Conservation (phyloP, 106 monocot species). For the Dactylorhiza incarnata region DNA sequence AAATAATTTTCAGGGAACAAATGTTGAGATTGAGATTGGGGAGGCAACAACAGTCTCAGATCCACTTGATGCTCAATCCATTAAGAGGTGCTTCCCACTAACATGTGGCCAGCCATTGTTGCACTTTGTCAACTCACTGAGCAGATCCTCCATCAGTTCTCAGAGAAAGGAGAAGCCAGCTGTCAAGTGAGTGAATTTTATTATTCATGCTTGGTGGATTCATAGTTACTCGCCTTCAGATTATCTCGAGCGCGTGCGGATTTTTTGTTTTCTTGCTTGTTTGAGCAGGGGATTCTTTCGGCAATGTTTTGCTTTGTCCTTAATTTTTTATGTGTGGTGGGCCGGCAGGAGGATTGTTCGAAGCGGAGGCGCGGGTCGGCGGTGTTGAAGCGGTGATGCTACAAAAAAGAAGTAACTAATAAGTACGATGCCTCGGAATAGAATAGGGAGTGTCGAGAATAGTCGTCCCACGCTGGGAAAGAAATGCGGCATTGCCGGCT, state of each 20-base stretch:
- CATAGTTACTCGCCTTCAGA: not conserved
- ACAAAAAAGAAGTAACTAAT: too few species aligned
- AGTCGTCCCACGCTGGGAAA: too few species aligned
- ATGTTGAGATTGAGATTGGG: slow-evolving; percentile 22
- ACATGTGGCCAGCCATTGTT: slow-evolving; percentile 42
- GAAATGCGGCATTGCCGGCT: too few species aligned
- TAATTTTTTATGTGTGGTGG: too few species aligned
- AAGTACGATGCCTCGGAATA: too few species aligned
- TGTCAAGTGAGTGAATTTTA: slow-evolving; percentile 15
- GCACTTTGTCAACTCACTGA: slow-evolving; percentile 18
- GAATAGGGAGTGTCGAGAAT: too few species aligned
- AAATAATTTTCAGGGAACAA: slow-evolving; percentile 4
- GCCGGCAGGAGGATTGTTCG: too few species aligned
- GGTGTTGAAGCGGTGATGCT: too few species aligned
- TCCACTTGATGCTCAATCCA: slow-evolving; percentile 36
- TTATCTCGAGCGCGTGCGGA: too few species aligned
- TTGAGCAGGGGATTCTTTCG: not conserved
- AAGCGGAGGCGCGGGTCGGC: too few species aligned
- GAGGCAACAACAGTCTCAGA: slow-evolving; percentile 26
- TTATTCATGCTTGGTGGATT: too few species aligned
- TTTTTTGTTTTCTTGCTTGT: not conserved
- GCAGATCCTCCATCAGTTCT: not conserved
- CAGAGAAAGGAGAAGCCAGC: slow-evolving; percentile 17
- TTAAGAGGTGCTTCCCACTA: slow-evolving; percentile 29
- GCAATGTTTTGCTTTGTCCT: too few species aligned